Base-by-base conservation (phyloP, 345 rosid species). In the Euphorbia lathyris region DNA sequence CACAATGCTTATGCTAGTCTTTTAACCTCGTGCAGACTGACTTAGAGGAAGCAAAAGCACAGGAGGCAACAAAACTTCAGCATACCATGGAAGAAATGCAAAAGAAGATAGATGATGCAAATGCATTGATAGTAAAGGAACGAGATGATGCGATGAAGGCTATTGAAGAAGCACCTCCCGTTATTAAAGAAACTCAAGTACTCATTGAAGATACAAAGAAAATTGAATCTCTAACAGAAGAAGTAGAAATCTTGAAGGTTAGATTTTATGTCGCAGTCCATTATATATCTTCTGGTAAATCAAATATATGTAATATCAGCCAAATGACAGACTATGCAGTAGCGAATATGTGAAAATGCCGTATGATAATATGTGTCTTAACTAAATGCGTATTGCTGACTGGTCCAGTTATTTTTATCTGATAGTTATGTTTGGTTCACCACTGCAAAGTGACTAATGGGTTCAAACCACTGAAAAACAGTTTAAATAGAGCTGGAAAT, bases 101-200 rank as follows among this genome's bases (percentile, higher is more conserved):
- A 71, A 75, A 67, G 67, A 81, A 83, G 69, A 67, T 83, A 25
- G 83, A 83, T 8, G 87, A 83, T 69, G 48, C 87, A 52, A 80
- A 78, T 60, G 65, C 70, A 8, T 50, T 71, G 68, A 67, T 81
- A 36, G 76, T 64, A 47, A 76, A 74, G 71, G 87, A 81, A 70
- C 65, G 75, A 57, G 87, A 83, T 29, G 68, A 72, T 50, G 80
- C 82, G 19, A 83, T 63, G 80, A 63, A 83, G 66, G 80, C 84
- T 63, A 71, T 83, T 17, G 81, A 83, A 72, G 87, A 81, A 70
- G 83, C 87, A 53, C 87, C 87, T 69, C 84, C 84, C 8, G 81
- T 78, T 36, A 38, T 83, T 30, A 71, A 83, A 72, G 87, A 83
- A 73, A 83, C 87, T 43, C 81, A 83, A 72, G 84, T 83, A 45